Evolutionary conservation across 2,329 filamentous ascomycete species (phyloP), one percentile per base, ranked within the genome.

Genomic region (Cytospora chrysosperma): DNA sequence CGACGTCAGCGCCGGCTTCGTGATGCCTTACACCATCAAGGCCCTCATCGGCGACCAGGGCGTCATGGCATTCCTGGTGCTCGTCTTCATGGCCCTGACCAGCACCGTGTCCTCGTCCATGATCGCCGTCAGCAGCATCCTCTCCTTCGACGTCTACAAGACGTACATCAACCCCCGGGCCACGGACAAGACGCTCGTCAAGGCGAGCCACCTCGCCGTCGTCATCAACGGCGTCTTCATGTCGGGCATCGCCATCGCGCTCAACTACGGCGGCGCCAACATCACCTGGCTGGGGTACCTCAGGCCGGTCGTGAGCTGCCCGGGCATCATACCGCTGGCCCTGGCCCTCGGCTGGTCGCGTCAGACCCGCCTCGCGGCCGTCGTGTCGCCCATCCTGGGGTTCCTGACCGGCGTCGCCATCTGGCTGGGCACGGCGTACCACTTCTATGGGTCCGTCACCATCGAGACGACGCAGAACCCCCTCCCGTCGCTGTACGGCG

Each of bases 81-180:
- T 82, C 9, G 70, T 82, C 1, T 83, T 82, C 70, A 83, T 83
- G 81, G 79, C 81, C 4, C 68, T 82, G 28, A 83, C 81, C 0
- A 79, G 77, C 58, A 82, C 79, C 0, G 75, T 82, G 0, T 81
- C 79, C 0, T 81, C 81, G 0, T 79, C 76, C 5, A 78, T 82
- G 74, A 82, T 83, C 55, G 81, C 81, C 1, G 80, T 82, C 26
- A 79, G 77, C 71, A 79, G 77, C 62, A 82, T 83, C 51, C 70
- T 82, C 9, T 80, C 79, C 6, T 77, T 81, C 56, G 80, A 83
- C 65, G 68, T 82, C n/a, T 83, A 79, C 70, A 76, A 78, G 56
- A 82, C 78, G 4, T 83, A 83, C 65, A 73, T 82, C 72, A 78
- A 82, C 63, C 78, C 79, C 0, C 69, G 72, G 10, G 80, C 79